Evolutionary conservation across 129 eudicot species (phyloP), one percentile per base, ranked within the genome.

Genomic region (Silybum marianum): DNA sequence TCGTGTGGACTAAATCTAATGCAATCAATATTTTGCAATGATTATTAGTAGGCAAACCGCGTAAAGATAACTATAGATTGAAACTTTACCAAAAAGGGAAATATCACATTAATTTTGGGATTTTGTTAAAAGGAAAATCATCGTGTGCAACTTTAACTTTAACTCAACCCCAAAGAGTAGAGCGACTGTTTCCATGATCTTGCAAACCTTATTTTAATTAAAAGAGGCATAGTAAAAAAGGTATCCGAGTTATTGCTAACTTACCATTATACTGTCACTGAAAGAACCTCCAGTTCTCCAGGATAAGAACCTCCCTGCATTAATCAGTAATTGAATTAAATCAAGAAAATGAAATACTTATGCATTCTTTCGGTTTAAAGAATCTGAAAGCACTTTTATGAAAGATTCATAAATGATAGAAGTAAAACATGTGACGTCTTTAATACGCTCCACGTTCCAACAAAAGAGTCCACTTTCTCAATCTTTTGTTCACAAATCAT

Each of bases 231-330:
- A 23, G 19, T 16, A 48, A 66, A n/a, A 84, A 54, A 36, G n/a
- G 69, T 28, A 71, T 83, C 28, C 24, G 28, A 77, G 63, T 60
- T 48, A 38, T 40, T 62, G 69, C 62, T 46, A 46, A 51, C 21
- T 81, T 86, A 92, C 94, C 97, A 88, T 83, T 48, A 90, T 83
- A 78, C 75, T 79, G 81, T 86, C 86, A 68, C 83, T 85, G 71
- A 82, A 75, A 58, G 88, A 58, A 40, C 63, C 84, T 62, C 94
- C 94, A 38, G 89, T 85, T 86, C 87, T 88, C 94, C 94, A 92
- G 19, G 94, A 92, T 62, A 92, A 86, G 58, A 92, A 71, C 83
- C 78, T 86, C 75, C 96, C 96, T 93, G 92, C 83, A 84, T 80
- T 71, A 38, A 51, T 75, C 14, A 23, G 24, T 10, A 30, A 44